Evolutionary conservation across 768 basidiomycete genomes (phyloP).

Genomic region (Mycena olivaceomarginata): DNA sequence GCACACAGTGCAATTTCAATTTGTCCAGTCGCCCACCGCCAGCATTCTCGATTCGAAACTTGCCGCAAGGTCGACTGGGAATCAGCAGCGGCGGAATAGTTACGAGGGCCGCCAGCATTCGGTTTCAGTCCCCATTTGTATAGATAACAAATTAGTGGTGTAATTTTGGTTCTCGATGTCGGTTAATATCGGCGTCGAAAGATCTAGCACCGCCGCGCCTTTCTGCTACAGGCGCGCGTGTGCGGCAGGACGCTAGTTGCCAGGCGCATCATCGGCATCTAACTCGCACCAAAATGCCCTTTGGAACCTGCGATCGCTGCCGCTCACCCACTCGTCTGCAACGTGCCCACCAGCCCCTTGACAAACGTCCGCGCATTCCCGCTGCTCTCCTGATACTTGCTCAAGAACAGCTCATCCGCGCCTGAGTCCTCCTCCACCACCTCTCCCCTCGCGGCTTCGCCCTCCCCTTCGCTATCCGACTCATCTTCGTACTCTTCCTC

Average conservation of each 20-base stretch:
- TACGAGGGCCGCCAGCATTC: too few species aligned
- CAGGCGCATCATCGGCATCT: neutral
- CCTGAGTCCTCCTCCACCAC: slow-evolving; percentile 42
- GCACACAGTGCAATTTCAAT: too few species aligned
- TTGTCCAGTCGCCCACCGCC: too few species aligned
- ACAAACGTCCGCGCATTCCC: slow-evolving; percentile 91
- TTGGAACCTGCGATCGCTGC: neutral
- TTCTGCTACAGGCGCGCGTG: neutral
- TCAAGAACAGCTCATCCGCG: slow-evolving; percentile 83
- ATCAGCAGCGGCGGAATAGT: too few species aligned
- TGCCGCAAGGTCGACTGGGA: too few species aligned
- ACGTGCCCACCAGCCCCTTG: slow-evolving; percentile 68
- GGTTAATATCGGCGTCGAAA: neutral
- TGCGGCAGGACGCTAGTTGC: neutral
- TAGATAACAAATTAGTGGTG: slow-evolving; percentile 22
- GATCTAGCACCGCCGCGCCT: neutral
- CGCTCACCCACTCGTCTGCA: slow-evolving; percentile 32
- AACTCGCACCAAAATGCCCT: neutral
- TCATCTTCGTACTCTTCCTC: neutral
- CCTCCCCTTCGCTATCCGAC: too few species aligned
- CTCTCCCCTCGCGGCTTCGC: neutral
- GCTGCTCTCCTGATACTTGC: slow-evolving; percentile 85
- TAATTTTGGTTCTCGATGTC: slow-evolving; percentile 29
- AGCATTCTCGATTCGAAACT: too few species aligned
- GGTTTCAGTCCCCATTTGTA: neutral